Base-by-base conservation (phyloP, 305 asterid species). In the Rubia balearica region DNA sequence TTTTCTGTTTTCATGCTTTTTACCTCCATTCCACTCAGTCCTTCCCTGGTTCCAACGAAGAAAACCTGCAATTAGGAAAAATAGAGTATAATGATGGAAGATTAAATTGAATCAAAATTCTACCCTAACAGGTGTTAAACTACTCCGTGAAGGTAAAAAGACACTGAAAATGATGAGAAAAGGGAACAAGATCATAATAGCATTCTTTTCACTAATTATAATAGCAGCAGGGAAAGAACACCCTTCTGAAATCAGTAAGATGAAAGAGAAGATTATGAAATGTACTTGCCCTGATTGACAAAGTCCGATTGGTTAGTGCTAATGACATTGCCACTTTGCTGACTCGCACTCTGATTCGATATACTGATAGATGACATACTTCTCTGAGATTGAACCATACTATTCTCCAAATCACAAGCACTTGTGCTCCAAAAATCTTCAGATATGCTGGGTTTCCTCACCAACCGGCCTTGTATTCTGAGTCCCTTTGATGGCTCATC, bases 341-440 rank as follows among this genome's bases (percentile, higher is more conserved):
- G 95, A 70, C 75, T 71, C 72, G 78, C 81, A 75, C 71, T 81
- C 76, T 76, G 92, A 82, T 83, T 88, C 12, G 97, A 83, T 77
- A 77, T 42, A 68, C 91, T 90, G 78, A 86, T 80, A 2, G 97
- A 88, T 24, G 97, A 88, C 67, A 74, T 59, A 82, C 96, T 90
- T 82, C 90, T 85, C 76, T 88, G 96, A 40, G 94, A 90, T 75
- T 83, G 97, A 78, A 84, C 70, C 21, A 84, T 42, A 77, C 88
- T 83, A 75, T 72, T 81, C 46, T 90, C 97, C 78, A 90, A 38
- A 61, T 90, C 96, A 56, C 85, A 82, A 3, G 97, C 85, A 85
- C 97, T 90, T 67, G 91, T 85, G 86, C 96, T 90, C 95, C 96
- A 88, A 71, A 88, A 88, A 82, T 82, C 96, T 42, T 90, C 95